Base-by-base conservation (phyloP, 108 stramenopile genomes). In the Hondaea fermentalgiana region DNA sequence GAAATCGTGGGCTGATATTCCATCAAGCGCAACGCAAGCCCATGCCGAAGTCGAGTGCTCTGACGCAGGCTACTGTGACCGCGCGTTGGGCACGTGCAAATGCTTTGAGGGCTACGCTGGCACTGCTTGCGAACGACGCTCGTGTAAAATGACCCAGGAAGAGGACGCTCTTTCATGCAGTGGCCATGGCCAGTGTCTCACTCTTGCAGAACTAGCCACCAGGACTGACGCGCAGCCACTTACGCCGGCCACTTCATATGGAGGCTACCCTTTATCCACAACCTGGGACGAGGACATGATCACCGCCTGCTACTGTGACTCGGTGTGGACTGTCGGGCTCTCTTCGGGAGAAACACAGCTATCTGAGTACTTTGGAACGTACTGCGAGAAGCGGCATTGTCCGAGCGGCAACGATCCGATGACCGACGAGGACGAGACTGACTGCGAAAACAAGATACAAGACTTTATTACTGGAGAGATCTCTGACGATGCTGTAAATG, bases 251-350 rank as follows among this genome's bases (percentile, higher is more conserved):
- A 92, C 92, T 14, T 90, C 90, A 29, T 94, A 94, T 60, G 92
- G 92, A 72, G 93, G 92, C 43, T 45, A 42, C 58, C 25, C 17
- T 25, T 19, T 58, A 5, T 51, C 89, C 0, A 89, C 91, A 12
- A 94, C 94, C 5, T 95, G 94, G 94, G 94, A 95, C 87, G 92
- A 93, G 83, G 92, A 93, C 29, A 94, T 89, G 93, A 91, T 94
- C 57, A 92, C 69, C 72, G 93, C 91, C 42, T 95, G 94, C 90
- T 91, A 94, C 28, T 95, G 94, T 88, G 94, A 95, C 69, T 91
- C 90, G 5, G 53, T 83, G 10, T 95, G 94, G 94, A 53, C 72
- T 4, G 94, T 94, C n/a, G 94, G 94, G 42, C 92, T 93, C 14
- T 91, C 44, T 16, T 23, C 57, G 35, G 92, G 89, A 35, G 58